Conservation (phyloP, 805 yeast species). For the Tetrapisispora namnaoensis region DNA sequence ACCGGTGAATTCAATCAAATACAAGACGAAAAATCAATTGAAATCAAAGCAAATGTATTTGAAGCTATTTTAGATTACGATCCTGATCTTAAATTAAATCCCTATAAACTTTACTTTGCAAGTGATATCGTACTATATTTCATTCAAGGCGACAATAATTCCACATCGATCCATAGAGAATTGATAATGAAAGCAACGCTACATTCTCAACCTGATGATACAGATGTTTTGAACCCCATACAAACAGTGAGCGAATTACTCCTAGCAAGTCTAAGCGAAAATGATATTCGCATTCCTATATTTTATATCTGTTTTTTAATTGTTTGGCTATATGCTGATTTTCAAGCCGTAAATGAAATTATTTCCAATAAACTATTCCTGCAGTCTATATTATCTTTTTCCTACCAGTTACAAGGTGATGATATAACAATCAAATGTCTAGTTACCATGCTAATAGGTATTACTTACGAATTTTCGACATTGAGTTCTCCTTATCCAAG, state of each 20-base stretch:
- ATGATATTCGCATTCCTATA: slow-evolving; percentile 67
- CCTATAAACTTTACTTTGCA: slow-evolving; percentile 83
- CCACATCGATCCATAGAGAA: slow-evolving; percentile 39
- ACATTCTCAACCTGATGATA: slow-evolving; percentile 36
- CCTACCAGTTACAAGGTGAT: slow-evolving; percentile 42
- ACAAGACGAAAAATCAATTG: slow-evolving; percentile 22
- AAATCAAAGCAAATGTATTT: slow-evolving; percentile 44
- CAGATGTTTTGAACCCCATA: slow-evolving; percentile 43
- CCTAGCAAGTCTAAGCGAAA: slow-evolving; percentile 47
- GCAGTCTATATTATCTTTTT: slow-evolving; percentile 56
- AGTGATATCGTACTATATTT: slow-evolving; percentile 53
- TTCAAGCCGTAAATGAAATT: slow-evolving; percentile 64
- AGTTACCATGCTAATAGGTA: slow-evolving; percentile 61
- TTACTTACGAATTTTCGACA: slow-evolving; percentile 74
- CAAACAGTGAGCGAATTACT: slow-evolving; percentile 73
- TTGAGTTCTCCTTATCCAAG: slow-evolving; percentile 45
- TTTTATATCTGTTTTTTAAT: slow-evolving; percentile 70
- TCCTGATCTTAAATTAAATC: slow-evolving; percentile 61
- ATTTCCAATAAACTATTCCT: slow-evolving; percentile 56
- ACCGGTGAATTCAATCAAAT: slow-evolving; percentile 4
- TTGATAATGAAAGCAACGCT: slow-evolving; percentile 38
- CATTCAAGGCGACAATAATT: slow-evolving; percentile 35
- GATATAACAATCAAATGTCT: slow-evolving; percentile 61
- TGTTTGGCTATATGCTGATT: slow-evolving; percentile 71
- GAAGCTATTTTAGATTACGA: slow-evolving; percentile 68